phyloP scores from a whole-genome alignment of 2,329 filamentous ascomycete genomes.

The Verticillium nubilum region DNA sequence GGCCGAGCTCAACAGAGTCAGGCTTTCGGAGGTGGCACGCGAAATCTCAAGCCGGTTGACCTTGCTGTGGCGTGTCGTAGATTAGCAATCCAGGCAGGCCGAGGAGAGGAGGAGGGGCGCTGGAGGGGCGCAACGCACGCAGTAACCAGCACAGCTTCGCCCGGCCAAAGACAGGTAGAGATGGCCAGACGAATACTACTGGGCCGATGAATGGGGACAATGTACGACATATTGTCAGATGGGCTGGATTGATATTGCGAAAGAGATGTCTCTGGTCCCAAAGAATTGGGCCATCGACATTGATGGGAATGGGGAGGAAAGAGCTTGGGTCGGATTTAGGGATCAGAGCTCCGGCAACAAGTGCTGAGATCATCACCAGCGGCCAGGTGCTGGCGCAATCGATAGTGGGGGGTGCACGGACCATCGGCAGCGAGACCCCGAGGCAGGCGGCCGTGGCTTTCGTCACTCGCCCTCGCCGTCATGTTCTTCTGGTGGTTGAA shows the following conservation, averaged over 20 bases:
- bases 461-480: too few relatives aligned
- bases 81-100: not conserved
- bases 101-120: not conserved
- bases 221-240: constrained; percentile 69
- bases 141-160: constrained; percentile 78
- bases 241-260: not conserved
- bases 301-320: not conserved
- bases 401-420: not conserved
- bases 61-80: constrained; percentile 52
- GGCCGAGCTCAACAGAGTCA: constrained; percentile 61
- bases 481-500: too few relatives aligned
- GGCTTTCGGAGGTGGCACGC: constrained; percentile 57
- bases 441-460: too few relatives aligned
- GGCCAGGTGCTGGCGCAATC: not conserved
- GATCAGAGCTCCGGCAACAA: not conserved
- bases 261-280: not conserved
- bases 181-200: constrained; percentile 89
- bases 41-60: constrained; percentile 84
- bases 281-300: not conserved
- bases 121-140: constrained; percentile 55
- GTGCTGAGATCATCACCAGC: not conserved
- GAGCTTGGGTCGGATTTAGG: not conserved
- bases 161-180: constrained; percentile 64
- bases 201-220: constrained; percentile 87
- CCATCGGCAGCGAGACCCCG: not conserved